phyloP scores from a whole-genome alignment of 108 stramenopile genomes.

The Schizochytrium sp. region DNA sequence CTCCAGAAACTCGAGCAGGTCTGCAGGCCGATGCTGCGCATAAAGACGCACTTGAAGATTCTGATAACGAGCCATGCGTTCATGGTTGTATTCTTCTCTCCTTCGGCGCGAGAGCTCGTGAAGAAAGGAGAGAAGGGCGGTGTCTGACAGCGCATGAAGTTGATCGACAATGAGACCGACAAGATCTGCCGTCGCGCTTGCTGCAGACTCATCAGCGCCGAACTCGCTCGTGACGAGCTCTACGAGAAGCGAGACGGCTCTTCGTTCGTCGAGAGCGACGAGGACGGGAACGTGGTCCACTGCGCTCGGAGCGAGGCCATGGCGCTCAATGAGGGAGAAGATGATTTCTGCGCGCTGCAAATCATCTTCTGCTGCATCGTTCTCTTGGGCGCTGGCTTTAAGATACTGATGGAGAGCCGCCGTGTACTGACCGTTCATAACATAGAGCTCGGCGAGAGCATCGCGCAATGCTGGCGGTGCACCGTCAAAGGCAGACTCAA shows the following conservation, averaged over 20 bases:
- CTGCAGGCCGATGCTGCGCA: not conserved
- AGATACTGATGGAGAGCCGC: not conserved
- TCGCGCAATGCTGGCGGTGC: not conserved
- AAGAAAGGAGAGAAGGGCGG: not conserved
- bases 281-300: not conserved
- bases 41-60: not conserved
- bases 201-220: not conserved
- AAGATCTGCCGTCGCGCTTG: not conserved
- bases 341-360: not conserved
- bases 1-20: not conserved
- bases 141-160: not conserved
- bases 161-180: not conserved
- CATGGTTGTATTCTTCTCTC: constrained; percentile 3
- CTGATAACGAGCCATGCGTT: not conserved
- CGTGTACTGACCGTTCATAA: not conserved
- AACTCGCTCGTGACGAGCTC: not conserved
- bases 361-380: not conserved
- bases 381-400: not conserved
- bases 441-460: not conserved
- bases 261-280: not conserved
- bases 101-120: not conserved
- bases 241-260: not conserved
- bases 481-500: not conserved
- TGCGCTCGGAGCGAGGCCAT: not conserved
- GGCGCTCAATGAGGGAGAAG: not conserved